Evolutionary conservation across 805 yeast genomes (phyloP).

Genomic region (Soucietia sequanensis): DNA sequence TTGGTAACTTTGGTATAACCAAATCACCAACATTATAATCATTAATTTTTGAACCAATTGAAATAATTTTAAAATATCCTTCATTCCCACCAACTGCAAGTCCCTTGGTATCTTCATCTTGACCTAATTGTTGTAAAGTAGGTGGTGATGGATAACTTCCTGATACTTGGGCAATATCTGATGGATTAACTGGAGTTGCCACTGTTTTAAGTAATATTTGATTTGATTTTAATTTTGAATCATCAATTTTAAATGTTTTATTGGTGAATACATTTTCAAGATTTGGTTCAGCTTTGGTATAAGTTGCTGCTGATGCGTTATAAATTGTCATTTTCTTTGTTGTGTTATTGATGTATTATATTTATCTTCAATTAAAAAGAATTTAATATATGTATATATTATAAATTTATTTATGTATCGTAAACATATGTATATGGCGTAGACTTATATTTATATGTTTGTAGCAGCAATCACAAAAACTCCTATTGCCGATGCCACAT

Average conservation of each 20-base stretch:
- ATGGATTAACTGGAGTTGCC: conserved; percentile 87
- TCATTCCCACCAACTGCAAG: conserved; percentile 87
- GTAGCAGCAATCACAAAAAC: too few relatives aligned
- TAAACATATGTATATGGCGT: too few relatives aligned
- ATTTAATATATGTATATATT: too few relatives aligned
- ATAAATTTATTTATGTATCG: too few relatives aligned
- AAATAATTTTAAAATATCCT: conserved; percentile 74
- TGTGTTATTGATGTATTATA: too few relatives aligned
- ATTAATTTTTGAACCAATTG: conserved; percentile 51
- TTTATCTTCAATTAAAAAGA: too few relatives aligned
- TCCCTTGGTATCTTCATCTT: conserved; percentile 39
- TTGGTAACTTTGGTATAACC: conserved; percentile 70
- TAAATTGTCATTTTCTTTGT: conserved; percentile 8
- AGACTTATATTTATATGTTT: too few relatives aligned
- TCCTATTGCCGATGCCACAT: too few relatives aligned
- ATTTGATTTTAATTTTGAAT: conserved; percentile 14
- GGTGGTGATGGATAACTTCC: conserved; percentile 87
- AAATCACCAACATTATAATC: conserved; percentile 67
- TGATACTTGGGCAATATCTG: conserved; percentile 81
- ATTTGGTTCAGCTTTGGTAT: conserved; percentile 17
- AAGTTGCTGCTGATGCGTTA: conserved; percentile 27
- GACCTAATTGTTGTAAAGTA: conserved; percentile 5
- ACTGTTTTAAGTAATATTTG: conserved; percentile 64
- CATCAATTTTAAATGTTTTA: conserved; percentile 22
- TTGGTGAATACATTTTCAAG: conserved; percentile 16